Percentiles rank a stretch among this genome's conserved stretches.
phyloP scores from a whole-genome alignment of 768 basidiomycete genomes.

The Kwoniella bestiolae region DNA sequence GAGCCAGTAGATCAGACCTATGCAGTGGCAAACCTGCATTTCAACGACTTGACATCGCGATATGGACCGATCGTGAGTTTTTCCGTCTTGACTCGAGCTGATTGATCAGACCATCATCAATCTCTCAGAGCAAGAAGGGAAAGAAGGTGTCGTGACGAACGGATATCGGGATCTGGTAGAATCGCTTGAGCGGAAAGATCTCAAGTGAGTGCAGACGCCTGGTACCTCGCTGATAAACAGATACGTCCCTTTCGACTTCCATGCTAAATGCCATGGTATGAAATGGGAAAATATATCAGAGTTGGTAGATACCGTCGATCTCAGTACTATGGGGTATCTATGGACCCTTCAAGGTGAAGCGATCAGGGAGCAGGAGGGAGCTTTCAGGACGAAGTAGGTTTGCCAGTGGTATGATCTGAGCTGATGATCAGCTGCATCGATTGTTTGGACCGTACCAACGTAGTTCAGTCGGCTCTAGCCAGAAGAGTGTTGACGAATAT shows the following conservation, averaged over 20 bases:
- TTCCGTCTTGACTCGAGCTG: neutral
- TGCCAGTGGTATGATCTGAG: neutral
- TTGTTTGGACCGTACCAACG: constrained; percentile 92
- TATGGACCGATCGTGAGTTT: constrained; percentile 78
- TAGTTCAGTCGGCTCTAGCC: constrained; percentile 92
- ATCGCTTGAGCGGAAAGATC: constrained; percentile 58
- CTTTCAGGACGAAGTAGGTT: constrained; percentile 65
- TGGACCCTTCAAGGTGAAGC: constrained; percentile 75
- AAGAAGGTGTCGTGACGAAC: constrained; percentile 76
- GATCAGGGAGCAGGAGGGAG: constrained; percentile 80
- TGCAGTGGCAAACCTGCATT: constrained; percentile 73
- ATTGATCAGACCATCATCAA: constrained; percentile 75
- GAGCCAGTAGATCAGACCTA: constrained; percentile 73
- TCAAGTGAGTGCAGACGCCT: constrained; percentile 45
- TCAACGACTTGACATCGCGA: constrained; percentile 66
- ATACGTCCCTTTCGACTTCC: constrained; percentile 76
- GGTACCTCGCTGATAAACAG: constrained; percentile 18
- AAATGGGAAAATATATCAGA: constrained; percentile 91
- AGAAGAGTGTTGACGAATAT: constrained; percentile 68
- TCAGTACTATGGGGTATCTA: constrained; percentile 84
- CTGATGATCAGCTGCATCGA: constrained; percentile 78
- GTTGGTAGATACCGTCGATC: constrained; percentile 73
- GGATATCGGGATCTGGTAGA: constrained; percentile 75
- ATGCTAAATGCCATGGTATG: constrained; percentile 92
- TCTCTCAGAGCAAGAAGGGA: constrained; percentile 87